Base-by-base conservation (phyloP, 139 green algal species). In the Edaphochlamys debaryana region DNA sequence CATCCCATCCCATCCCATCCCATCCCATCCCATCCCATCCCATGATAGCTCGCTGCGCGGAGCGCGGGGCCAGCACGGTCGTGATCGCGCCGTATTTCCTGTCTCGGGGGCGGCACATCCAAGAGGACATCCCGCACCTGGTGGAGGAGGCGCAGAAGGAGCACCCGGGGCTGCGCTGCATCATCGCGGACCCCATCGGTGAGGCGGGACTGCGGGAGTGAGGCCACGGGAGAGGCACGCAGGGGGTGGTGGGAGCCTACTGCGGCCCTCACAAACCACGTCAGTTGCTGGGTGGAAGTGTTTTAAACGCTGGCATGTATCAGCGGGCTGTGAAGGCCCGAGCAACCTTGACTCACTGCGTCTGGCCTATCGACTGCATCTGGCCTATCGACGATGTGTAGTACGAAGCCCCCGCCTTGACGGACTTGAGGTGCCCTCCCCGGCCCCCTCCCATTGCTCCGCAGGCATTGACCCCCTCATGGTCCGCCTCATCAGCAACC, bases 51-150 rank as follows among this genome's bases (percentile, higher is more conserved):
- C 79, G 80, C 32, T 94, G 90, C 42, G 84, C 87, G 9, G 70
- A 62, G 3, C 42, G 69, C 34, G 76, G 93, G 71, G 94, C 93
- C 2, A 80, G 60, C 25, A 73, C 73, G 13, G 85, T 98, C 17
- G 89, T 98, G 17, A 52, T 98, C 4, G 93, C 93, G 0, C 95
- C 95, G 22, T 98, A 97, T 89, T 98, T 98, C 82, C 79, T 98
- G 19, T 96, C 93, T 9, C 67, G 78, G 0, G 95, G 95, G 11
- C 87, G 95, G 7, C 95, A 98, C 87, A 94, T 97, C 72, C 89
- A 95, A 69, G 83, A 96, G 34, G 95, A 98, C 90, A 97, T 98
- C 37, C 95, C 95, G 0, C 80, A 67, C 32, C 85, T 98, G 20
- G 95, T 95, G 20, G 68, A 82, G n/a, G 89, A 90, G 19, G 95